Conservation (phyloP, 2,329 filamentous ascomycete species). For the Ophiostoma novo-ulmi region DNA sequence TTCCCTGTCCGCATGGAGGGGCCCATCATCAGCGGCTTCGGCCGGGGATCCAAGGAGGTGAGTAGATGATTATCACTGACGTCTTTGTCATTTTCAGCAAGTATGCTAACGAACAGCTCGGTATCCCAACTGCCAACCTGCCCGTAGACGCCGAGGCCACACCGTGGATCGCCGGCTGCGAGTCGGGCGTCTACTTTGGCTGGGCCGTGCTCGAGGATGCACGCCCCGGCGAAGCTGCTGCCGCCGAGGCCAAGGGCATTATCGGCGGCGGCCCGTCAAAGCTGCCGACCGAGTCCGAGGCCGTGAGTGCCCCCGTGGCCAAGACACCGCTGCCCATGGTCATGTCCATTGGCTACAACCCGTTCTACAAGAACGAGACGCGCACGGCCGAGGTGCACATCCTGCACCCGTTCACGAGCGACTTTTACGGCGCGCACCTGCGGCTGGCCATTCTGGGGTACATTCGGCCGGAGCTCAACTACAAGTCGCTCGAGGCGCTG, state of each 20-base stretch:
- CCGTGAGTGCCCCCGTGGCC: constrained; percentile 30
- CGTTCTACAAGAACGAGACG: constrained; percentile 89
- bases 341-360: constrained; percentile 94
- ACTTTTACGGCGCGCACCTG: constrained; percentile 83
- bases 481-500: constrained; percentile 74
- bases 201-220: constrained; percentile 70
- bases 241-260: constrained; percentile 30
- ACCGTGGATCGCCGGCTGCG: constrained; percentile 58
- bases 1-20: constrained; percentile 82
- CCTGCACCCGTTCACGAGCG: constrained; percentile 66
- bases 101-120: constrained; percentile 55
- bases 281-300: constrained; percentile 37
- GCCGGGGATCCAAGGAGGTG: constrained; percentile 87
- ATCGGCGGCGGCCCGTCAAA: constrained; percentile 39
- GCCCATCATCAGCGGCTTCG: constrained; percentile 86
- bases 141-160: constrained; percentile 60
- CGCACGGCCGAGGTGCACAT: constrained; percentile 88
- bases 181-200: constrained; percentile 88
- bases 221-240: constrained; percentile 41
- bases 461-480: constrained; percentile 84
- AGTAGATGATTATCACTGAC: constrained; percentile 25
- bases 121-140: constrained; percentile 94
- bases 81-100: background rate
- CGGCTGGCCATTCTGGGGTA: constrained; percentile 78
- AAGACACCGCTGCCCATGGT: constrained; percentile 63